phyloP scores from a whole-genome alignment of 108 stramenopile genomes.

The Cyclotella sp. region DNA sequence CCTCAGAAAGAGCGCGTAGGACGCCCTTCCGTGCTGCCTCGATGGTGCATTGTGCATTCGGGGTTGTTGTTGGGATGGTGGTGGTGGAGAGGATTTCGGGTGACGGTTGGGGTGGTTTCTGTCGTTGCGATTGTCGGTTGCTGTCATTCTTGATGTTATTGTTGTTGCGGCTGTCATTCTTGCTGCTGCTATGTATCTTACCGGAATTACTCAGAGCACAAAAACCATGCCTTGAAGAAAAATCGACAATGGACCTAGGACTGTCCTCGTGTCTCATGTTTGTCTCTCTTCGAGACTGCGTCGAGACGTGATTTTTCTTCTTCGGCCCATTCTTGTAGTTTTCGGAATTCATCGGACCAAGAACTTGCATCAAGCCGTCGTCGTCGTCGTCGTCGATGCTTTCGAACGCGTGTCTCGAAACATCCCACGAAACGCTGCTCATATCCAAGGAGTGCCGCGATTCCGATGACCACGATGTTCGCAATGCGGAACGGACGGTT shows the following conservation, averaged over 20 bases:
- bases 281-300: neutral
- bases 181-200: neutral
- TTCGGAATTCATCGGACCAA: constrained; percentile 30
- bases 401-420: constrained; percentile 20
- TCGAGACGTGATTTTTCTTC: neutral
- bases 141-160: neutral
- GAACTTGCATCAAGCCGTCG: constrained; percentile 27
- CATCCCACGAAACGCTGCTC: constrained; percentile 41
- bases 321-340: neutral
- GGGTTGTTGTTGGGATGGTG: neutral
- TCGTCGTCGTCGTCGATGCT: constrained; percentile 18
- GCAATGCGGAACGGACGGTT: no score
- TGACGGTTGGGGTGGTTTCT: no score
- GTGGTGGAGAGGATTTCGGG: no score
- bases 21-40: constrained; percentile 42
- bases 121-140: no score
- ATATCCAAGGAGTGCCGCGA: constrained; percentile 14
- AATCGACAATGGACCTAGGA: constrained; percentile 19
- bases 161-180: neutral
- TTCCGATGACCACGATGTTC: constrained; percentile 6
- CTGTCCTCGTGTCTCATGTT: neutral
- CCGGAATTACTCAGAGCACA: neutral
- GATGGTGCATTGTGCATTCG: neutral
- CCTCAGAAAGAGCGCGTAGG: constrained; percentile 41
- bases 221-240: constrained; percentile 14